Conservation (phyloP, 2,329 filamentous ascomycete species). For the Colletotrichum liaoningense region DNA sequence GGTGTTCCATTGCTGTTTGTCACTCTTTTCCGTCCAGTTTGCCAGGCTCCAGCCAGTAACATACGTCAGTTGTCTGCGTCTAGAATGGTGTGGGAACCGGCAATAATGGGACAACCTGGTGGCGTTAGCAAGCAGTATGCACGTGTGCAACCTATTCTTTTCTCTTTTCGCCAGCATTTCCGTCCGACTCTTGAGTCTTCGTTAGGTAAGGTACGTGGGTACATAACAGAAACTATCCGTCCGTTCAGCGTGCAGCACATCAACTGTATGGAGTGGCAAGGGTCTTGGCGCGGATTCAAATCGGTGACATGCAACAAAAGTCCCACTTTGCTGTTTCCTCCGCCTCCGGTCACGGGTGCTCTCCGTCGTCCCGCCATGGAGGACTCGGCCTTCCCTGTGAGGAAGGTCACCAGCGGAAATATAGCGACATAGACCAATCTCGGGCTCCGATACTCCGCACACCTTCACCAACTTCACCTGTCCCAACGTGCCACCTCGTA, state of each 20-base stretch:
- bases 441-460: background rate
- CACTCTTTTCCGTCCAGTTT: background rate
- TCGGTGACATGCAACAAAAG: background rate
- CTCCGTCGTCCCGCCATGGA: background rate
- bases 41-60: background rate
- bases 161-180: background rate
- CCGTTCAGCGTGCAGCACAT: background rate
- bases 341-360: background rate
- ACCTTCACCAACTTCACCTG: background rate
- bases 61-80: background rate
- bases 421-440: background rate
- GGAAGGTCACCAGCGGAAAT: background rate
- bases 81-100: background rate
- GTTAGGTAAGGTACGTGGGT: background rate
- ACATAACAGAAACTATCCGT: background rate
- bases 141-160: constrained; percentile 13
- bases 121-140: constrained; percentile 1
- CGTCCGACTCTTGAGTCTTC: background rate
- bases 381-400: background rate
- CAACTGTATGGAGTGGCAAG: background rate
- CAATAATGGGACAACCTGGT: constrained; percentile 5
- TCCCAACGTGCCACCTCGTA: background rate
- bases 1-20: background rate
- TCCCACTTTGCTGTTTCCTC: background rate
- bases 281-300: constrained; percentile 11